These are phyloP conservation scores for Pseudopithomyces maydicus DNA, from an alignment of 2,329 filamentous ascomycete genomes.

Conservation along the genomic window DNA sequence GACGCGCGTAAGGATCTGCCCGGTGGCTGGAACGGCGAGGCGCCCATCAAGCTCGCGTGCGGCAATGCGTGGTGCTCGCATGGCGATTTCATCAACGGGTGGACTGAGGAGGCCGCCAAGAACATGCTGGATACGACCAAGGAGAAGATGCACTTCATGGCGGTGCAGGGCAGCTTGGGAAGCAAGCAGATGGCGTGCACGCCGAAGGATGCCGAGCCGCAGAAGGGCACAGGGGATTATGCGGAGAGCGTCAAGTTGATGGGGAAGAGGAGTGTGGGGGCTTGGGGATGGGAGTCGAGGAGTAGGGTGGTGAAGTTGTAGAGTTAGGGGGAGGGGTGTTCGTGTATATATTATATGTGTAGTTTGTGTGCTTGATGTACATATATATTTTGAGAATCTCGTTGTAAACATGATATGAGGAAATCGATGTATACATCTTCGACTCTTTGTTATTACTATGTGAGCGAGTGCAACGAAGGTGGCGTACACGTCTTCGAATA, in stretches of 20 bases:
- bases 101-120: constrained; percentile 48
- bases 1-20: constrained; percentile 51
- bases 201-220: constrained; percentile 49
- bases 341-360: constrained; percentile 5
- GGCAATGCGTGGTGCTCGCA: constrained; percentile 50
- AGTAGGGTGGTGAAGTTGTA: not conserved
- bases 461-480: too few species aligned
- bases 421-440: too few species aligned
- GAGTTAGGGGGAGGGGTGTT: not conserved
- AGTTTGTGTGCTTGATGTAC: constrained; percentile 4
- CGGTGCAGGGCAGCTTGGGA: constrained; percentile 44
- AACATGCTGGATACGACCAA: constrained; percentile 49
- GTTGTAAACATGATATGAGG: too few species aligned
- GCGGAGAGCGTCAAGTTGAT: constrained; percentile 41
- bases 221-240: constrained; percentile 49
- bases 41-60: constrained; percentile 52
- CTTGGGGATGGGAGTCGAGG: constrained; percentile 14
- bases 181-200: constrained; percentile 39
- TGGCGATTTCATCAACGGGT: constrained; percentile 57
- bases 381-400: not conserved
- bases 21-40: constrained; percentile 51
- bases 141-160: constrained; percentile 42
- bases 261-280: constrained; percentile 19
- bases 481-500: too few species aligned
- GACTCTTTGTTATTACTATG: too few species aligned